Percentiles rank a stretch among this genome's conserved stretches.
phyloP scores from a whole-genome alignment of 2,329 filamentous ascomycete genomes.

The Trichoderma simmonsii region DNA sequence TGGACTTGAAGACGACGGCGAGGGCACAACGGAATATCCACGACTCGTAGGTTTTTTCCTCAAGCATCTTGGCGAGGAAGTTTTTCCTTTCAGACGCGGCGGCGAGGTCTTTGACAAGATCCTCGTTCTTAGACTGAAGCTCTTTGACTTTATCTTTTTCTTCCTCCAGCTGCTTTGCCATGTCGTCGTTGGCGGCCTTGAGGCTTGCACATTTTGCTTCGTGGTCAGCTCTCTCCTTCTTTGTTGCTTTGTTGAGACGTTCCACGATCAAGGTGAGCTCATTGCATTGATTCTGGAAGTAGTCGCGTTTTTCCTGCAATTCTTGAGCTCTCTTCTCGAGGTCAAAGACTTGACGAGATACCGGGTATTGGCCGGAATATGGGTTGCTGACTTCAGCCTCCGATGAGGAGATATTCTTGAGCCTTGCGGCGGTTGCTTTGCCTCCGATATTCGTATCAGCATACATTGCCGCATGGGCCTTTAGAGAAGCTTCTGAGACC shows the following conservation, averaged over 20 bases:
- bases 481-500: too few relatives aligned
- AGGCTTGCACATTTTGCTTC: not conserved
- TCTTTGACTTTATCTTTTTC: not conserved
- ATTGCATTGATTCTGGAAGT: not conserved
- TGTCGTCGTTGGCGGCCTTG: not conserved
- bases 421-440: not conserved
- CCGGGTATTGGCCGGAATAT: not conserved
- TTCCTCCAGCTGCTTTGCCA: not conserved
- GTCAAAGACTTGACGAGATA: not conserved
- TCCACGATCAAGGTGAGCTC: not conserved
- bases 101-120: not conserved
- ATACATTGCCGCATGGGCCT: too few relatives aligned
- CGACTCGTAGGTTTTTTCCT: not conserved
- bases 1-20: not conserved
- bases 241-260: not conserved
- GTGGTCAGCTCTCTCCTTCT: not conserved
- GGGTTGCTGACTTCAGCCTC: not conserved
- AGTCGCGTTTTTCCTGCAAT: not conserved
- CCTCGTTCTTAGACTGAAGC: not conserved
- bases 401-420: not conserved
- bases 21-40: slow-evolving; percentile 15
- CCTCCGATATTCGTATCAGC: too few relatives aligned
- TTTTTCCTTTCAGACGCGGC: not conserved
- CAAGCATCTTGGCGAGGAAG: not conserved
- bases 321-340: slow-evolving; percentile 2